Conservation (phyloP, 106 monocot species). For the Dendrobium catenatum region DNA sequence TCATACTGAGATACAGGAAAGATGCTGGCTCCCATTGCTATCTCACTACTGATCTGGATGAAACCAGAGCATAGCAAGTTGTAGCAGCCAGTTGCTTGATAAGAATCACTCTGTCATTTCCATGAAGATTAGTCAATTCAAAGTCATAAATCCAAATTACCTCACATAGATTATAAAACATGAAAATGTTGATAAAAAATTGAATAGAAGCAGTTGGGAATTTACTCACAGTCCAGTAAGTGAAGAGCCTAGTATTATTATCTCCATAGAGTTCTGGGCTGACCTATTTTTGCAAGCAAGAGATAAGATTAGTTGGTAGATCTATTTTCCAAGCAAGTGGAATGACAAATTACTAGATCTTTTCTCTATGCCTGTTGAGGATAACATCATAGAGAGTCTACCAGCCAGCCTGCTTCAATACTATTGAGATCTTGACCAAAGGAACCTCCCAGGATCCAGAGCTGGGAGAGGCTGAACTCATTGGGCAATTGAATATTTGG, state of each 20-base stretch:
- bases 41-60: slow-evolving; percentile 63
- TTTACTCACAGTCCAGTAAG: slow-evolving; percentile 70
- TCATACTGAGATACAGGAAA: slow-evolving; percentile 46
- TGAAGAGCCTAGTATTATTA: slow-evolving; percentile 62
- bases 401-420: slow-evolving; percentile 82
- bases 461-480: slow-evolving; percentile 71
- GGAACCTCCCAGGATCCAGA: slow-evolving; percentile 60
- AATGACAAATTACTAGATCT: background rate
- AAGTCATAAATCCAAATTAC: background rate
- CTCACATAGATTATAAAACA: background rate
- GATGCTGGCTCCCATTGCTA: slow-evolving; percentile 79
- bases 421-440: slow-evolving; percentile 74
- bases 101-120: slow-evolving; percentile 60
- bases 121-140: background rate
- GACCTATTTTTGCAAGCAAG: slow-evolving; percentile 26
- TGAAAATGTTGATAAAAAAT: background rate
- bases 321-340: background rate
- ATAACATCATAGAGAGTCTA: slow-evolving; percentile 3
- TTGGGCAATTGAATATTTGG: slow-evolving; percentile 57
- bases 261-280: slow-evolving; percentile 79
- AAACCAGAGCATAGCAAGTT: slow-evolving; percentile 78
- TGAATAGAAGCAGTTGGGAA: background rate
- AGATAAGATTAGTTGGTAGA: background rate
- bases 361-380: background rate
- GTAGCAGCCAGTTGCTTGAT: slow-evolving; percentile 81